Evolutionary conservation across 1,284 basidiomycete genomes (phyloP).

Genomic region (Ganoderma multipileum): DNA sequence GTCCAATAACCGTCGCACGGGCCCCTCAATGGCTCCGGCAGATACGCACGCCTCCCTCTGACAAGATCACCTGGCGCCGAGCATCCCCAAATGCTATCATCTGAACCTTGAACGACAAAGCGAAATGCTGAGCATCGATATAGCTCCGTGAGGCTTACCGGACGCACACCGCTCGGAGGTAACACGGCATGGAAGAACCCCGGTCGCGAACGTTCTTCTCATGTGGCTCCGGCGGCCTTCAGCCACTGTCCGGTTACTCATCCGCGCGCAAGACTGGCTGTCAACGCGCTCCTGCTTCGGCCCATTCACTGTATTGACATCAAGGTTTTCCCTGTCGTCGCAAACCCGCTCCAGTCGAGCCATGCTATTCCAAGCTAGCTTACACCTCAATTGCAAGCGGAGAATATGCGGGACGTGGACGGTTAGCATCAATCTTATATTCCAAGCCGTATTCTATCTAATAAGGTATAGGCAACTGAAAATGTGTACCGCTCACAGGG

Average conservation of each 20-base stretch:
- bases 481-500: background rate
- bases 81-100: constrained; percentile 16
- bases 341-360: constrained; percentile 12
- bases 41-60: constrained; percentile 14
- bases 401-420: background rate
- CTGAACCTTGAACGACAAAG: constrained; percentile 14
- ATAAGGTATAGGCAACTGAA: constrained; percentile 2
- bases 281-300: constrained; percentile 21
- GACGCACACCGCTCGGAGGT: constrained; percentile 16
- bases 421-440: constrained; percentile 1
- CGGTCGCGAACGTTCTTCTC: constrained; percentile 19
- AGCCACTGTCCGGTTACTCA: constrained; percentile 22
- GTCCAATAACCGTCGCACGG: constrained; percentile 24
- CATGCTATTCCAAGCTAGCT: constrained; percentile 18
- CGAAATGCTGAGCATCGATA: constrained; percentile 19
- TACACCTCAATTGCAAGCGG: background rate
- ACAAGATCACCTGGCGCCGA: constrained; percentile 25
- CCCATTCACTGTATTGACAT: constrained; percentile 23
- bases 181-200: constrained; percentile 13
- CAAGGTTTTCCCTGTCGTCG: constrained; percentile 16
- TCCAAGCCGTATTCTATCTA: background rate
- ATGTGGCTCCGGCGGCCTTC: constrained; percentile 20
- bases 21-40: constrained; percentile 14
- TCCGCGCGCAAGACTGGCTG: constrained; percentile 16
- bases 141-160: constrained; percentile 6